Base-by-base conservation (phyloP, 1,284 basidiomycete species). In the Trichosporon ovoides region DNA sequence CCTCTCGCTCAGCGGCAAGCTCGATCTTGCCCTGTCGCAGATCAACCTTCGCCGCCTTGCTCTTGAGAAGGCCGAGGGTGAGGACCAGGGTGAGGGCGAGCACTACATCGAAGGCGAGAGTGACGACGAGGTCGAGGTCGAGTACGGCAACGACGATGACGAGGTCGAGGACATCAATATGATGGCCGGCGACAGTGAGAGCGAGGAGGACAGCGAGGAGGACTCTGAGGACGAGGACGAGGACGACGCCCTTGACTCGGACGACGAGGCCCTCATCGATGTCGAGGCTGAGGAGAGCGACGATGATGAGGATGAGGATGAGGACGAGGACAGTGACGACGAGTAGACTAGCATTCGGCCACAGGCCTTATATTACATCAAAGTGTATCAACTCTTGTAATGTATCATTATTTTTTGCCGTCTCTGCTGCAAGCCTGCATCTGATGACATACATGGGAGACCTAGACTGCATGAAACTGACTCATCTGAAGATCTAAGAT, bases 21-120 rank as follows among this genome's bases (percentile, higher is more conserved):
- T 98, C 20, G 95, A 97, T 70, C 88, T 95, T 77, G 91, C 96
- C 3, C 82, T 98, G 43, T 88, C 91, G 9, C 95, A 98, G 76
- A 91, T 97, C 64, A 89, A 94, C 74, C 83, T 93, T 78, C 84
- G 80, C 7, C 71, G 72, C 13, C 62, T 72, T 57, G 66, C 74
- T 56, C 55, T 75, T 12, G 71, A 69, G 57, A 64, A 70, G 56
- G 66, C 64, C 14, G 53, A 46, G 24, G 61, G 49, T 66, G 63
- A 68, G 28, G 58, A 72, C 55, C 77, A 77, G 59, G 67, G 68
- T 31, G 72, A 74, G 38, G 76, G 78, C 31, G 77, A 77, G 60
- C 68, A 73, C 28, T 78, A 79, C 51, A 70, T 78, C 37, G 75
- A 78, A 59, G 75, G 71, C 50, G 76, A 76, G 60, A 74, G 71